Base-by-base conservation (phyloP, 371 early-diverging fungal species). In the Lichtheimia corymbifera region DNA sequence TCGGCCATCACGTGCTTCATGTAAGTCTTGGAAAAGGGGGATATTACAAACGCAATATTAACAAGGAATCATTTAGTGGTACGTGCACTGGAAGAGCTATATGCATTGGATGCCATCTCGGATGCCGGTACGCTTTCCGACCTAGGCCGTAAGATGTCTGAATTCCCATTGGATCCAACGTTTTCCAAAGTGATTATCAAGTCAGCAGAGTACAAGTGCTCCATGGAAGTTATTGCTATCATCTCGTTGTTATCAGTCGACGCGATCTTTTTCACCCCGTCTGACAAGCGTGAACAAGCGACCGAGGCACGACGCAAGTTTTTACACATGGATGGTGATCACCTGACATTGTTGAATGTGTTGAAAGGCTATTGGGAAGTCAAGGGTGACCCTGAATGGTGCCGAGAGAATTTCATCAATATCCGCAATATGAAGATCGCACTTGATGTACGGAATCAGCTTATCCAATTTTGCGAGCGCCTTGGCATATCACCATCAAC, bases 161-260 rank as follows among this genome's bases (percentile, higher is more conserved):
- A 90, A 56, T 97, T 97, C 67, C 99, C 99, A 1, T 78, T 99
- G 7, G 95, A 95, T 65, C 99, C 99, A 6, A 71, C 87, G 0
- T 92, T 87, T 70, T 88, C 98, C 56, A 95, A 91, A 68, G 93
- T 95, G n/a, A 73, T 99, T 28, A 83, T 97, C 20, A 85, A 90
- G 51, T 91, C 95, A 7, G 80, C 78, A 55, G 73, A 77, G 25
- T 73, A 81, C 45, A 72, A 66, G 55, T 97, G 98, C 75, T 90
- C 93, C 1, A 69, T 82, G 17, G 97, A 98, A 72, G 89, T 88
- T 13, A 87, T 98, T 43, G 84, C 92, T 15, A 87, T 98, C 62
- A 88, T 97, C 20, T 82, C 97, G 2, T 68, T 96, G 58, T 83
- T 98, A 0, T 95, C 96, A 0, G 94, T 96, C 2, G 97, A 97